These are phyloP conservation scores for Cicer chorassanicum DNA, from an alignment of 306 rosid species.

Conservation along the genomic window DNA sequence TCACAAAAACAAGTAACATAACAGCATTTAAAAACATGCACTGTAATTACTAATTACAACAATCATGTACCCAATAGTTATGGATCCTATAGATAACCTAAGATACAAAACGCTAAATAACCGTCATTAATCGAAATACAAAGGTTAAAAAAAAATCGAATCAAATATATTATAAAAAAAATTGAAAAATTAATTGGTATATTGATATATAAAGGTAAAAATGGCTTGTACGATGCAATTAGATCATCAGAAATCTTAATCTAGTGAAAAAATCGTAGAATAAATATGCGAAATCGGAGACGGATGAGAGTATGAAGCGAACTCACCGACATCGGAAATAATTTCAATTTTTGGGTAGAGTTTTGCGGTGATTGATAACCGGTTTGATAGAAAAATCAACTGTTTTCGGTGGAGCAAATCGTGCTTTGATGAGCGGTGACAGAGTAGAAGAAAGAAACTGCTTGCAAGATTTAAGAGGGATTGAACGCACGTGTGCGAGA, in stretches of 20 bases:
- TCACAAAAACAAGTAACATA: slow-evolving; percentile 30
- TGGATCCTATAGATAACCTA: slow-evolving; percentile 22
- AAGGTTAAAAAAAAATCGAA: neutral
- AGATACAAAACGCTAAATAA: slow-evolving; percentile 13
- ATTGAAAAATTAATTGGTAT: neutral
- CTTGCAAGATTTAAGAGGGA: slow-evolving; percentile 2
- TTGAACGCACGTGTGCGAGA: slow-evolving; percentile 4
- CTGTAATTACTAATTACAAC: neutral
- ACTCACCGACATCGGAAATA: slow-evolving; percentile 57
- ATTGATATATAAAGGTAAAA: neutral
- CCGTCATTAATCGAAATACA: slow-evolving; percentile 20
- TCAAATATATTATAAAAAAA: neutral
- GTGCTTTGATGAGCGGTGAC: neutral
- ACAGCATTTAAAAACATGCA: neutral
- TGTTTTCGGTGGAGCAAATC: slow-evolving; percentile 18
- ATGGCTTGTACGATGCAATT: neutral
- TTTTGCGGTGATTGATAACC: slow-evolving; percentile 10
- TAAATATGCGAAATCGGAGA: neutral
- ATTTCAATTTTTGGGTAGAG: neutral
- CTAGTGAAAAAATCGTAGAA: neutral
- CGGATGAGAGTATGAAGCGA: neutral
- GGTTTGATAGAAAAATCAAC: slow-evolving; percentile 34
- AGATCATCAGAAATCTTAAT: slow-evolving; percentile 23
- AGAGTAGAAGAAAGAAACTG: neutral
- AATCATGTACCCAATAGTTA: slow-evolving; percentile 11